A percentile compares a stretch with the other conserved stretches of the same genome.
phyloP scores from a whole-genome alignment of 2,329 filamentous ascomycete species.

The Coniochaeta hoffmannii region DNA sequence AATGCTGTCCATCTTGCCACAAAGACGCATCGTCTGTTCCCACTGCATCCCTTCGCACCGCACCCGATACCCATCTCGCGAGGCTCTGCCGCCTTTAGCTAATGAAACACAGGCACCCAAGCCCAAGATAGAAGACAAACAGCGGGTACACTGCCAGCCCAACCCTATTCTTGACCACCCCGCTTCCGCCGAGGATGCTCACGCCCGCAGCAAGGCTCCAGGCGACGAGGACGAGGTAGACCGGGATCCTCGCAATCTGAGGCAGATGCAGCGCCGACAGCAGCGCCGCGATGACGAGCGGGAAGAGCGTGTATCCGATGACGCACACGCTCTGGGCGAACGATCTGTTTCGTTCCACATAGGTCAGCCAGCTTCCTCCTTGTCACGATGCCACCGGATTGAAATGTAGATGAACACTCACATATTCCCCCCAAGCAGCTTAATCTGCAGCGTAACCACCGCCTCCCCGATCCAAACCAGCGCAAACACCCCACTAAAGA shows the following conservation, averaged over 20 bases:
- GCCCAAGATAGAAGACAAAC: conserved; percentile 87
- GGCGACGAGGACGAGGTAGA: conserved; percentile 79
- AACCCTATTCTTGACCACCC: conserved; percentile 90
- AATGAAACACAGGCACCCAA: conserved; percentile 96
- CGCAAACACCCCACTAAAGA: conserved; percentile 94
- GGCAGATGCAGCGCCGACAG: conserved; percentile 77
- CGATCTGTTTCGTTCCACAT: conserved; percentile 49
- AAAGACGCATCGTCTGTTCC: background rate
- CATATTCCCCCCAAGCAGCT: conserved; percentile 94
- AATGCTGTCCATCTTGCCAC: background rate
- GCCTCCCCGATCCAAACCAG: conserved; percentile 97
- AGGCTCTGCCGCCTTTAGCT: conserved; percentile 49
- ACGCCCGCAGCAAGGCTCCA: conserved; percentile 96
- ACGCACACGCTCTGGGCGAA: conserved; percentile 98
- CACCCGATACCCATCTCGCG: too few relatives aligned
- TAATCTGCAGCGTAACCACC: conserved; percentile 96
- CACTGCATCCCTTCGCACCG: background rate
- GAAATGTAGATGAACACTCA: conserved; percentile 43
- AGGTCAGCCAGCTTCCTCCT: conserved; percentile 16
- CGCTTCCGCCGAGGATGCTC: conserved; percentile 91
- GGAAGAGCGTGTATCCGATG: conserved; percentile 97
- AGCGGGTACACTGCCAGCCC: conserved; percentile 91
- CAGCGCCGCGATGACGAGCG: conserved; percentile 84
- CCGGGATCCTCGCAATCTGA: conserved; percentile 76
- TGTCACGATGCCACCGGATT: background rate